Percentiles rank a stretch among this genome's conserved stretches.
These are phyloP conservation scores for Clavariopsis aquatica DNA, from an alignment of 495 filamentous ascomycete species.

Conservation along the genomic window DNA sequence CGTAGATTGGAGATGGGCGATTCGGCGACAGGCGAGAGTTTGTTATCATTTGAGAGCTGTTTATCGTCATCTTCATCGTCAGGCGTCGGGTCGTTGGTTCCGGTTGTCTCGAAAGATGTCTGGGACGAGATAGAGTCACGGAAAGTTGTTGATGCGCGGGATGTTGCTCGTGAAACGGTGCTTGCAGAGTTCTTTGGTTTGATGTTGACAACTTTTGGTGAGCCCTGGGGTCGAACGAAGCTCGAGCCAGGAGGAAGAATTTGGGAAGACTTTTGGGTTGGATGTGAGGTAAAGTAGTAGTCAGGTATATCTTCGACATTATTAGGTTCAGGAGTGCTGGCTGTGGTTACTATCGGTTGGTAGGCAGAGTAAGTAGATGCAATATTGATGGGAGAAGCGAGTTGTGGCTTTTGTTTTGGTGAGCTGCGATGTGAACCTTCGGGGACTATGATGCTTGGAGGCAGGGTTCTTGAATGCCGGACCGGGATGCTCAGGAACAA, in stretches of 20 bases:
- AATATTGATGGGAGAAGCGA: neutral
- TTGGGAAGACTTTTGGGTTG: neutral
- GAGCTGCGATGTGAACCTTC: neutral
- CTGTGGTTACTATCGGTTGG: neutral
- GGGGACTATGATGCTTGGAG: neutral
- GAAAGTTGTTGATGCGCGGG: conserved; percentile 16
- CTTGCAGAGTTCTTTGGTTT: conserved; percentile 21
- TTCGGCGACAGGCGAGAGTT: conserved; percentile 44
- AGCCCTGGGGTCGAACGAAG: conserved; percentile 4
- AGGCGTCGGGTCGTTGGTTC: conserved; percentile 45
- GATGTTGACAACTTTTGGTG: conserved; percentile 18
- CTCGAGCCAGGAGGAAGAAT: neutral
- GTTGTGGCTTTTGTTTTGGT: conserved; percentile 1
- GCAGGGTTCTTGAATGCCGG: conserved; percentile 33
- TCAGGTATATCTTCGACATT: conserved; percentile 29
- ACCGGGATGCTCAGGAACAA: conserved; percentile 36
- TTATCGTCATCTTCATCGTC: conserved; percentile 43
- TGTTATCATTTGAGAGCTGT: conserved; percentile 28
- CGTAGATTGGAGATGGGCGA: conserved; percentile 45
- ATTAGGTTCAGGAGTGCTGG: conserved; percentile 19
- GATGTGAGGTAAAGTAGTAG: conserved; percentile 33
- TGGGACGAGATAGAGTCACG: conserved; percentile 40
- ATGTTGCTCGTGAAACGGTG: conserved; percentile 25
- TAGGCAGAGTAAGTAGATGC: conserved; percentile 11
- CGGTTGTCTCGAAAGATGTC: conserved; percentile 46